These are phyloP conservation scores for Canariomyces notabilis DNA, from an alignment of 2,329 filamentous ascomycete species.

Conservation along the genomic window DNA sequence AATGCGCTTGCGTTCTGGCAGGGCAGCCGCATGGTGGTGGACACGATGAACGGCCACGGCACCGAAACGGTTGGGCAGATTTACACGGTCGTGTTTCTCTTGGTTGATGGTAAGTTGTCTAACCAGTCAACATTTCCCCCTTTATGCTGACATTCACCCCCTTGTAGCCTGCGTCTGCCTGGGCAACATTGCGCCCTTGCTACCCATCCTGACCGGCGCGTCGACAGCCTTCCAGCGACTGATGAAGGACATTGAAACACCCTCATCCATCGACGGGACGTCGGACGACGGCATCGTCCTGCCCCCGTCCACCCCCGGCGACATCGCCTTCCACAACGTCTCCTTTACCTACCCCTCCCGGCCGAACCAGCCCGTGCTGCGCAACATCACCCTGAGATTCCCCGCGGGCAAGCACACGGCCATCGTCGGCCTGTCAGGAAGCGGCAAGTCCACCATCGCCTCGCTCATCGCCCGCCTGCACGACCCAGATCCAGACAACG, in stretches of 20 bases:
- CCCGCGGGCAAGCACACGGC: conserved; percentile 43
- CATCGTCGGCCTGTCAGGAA: conserved; percentile 54
- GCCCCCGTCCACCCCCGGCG: conserved; percentile 43
- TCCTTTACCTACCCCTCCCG: conserved; percentile 43
- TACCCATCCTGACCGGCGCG: conserved; percentile 56
- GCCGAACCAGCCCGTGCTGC: conserved; percentile 38
- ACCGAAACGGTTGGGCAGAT: conserved; percentile 33
- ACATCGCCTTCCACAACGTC: conserved; percentile 40
- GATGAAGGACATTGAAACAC: conserved; percentile 51
- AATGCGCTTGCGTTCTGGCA: conserved; percentile 67
- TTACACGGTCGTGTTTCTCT: conserved; percentile 50
- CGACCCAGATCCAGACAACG: conserved; percentile 49
- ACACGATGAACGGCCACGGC: conserved; percentile 19
- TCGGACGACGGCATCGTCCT: conserved; percentile 37
- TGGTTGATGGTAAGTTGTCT: conserved; percentile 42
- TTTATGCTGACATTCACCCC: conserved; percentile 35
- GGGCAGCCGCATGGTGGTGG: conserved; percentile 49
- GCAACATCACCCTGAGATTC: conserved; percentile 34
- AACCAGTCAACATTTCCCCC: conserved; percentile 47
- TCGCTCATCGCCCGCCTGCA: conserved; percentile 49
- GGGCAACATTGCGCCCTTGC: conserved; percentile 56
- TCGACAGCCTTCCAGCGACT: conserved; percentile 55
- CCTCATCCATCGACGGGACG: conserved; percentile 41
- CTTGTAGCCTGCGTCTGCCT: conserved; percentile 53
- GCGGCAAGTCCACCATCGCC: conserved; percentile 51